phyloP scores from a whole-genome alignment of 257 asterid species.

The Penstemon davidsonii region DNA sequence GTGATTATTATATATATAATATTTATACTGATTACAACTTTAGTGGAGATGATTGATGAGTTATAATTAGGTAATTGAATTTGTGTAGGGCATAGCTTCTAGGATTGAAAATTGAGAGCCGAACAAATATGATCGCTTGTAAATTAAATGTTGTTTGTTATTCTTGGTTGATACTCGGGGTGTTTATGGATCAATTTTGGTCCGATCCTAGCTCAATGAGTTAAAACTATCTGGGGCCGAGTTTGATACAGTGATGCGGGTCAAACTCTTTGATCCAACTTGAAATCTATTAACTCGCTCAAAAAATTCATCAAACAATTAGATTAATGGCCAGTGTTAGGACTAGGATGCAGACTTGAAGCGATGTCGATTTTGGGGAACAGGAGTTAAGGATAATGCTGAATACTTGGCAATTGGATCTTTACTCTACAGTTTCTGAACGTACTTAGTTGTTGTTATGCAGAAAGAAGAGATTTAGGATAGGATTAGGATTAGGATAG shows the following conservation, averaged over 20 bases:
- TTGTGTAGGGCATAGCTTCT: not conserved
- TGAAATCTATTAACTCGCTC: too few species aligned
- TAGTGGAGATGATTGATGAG: too few species aligned
- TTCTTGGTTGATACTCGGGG: too few species aligned
- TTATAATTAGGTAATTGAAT: not conserved
- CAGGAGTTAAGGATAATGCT: slow-evolving; percentile 25
- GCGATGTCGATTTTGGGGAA: slow-evolving; percentile 23
- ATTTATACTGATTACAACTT: too few species aligned
- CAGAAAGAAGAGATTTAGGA: not conserved
- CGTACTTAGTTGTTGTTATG: slow-evolving; percentile 12
- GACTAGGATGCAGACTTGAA: not conserved
- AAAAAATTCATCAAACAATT: too few species aligned
- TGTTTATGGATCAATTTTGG: too few species aligned
- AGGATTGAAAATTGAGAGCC: not conserved
- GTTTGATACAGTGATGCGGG: too few species aligned
- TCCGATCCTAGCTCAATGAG: too few species aligned
- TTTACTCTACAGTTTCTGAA: not conserved
- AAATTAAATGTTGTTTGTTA: not conserved
- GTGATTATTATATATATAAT: too few species aligned
- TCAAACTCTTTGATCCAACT: too few species aligned
- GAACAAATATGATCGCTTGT: not conserved
- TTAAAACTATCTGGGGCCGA: too few species aligned
- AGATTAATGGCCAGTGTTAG: slow-evolving; percentile 16
- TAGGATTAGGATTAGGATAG: slow-evolving; percentile 7
- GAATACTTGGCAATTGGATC: not conserved